Percentiles rank a stretch among this genome's conserved stretches.
Conservation (phyloP, 352 stramenopile species). For the Globisporangium spinosum region DNA sequence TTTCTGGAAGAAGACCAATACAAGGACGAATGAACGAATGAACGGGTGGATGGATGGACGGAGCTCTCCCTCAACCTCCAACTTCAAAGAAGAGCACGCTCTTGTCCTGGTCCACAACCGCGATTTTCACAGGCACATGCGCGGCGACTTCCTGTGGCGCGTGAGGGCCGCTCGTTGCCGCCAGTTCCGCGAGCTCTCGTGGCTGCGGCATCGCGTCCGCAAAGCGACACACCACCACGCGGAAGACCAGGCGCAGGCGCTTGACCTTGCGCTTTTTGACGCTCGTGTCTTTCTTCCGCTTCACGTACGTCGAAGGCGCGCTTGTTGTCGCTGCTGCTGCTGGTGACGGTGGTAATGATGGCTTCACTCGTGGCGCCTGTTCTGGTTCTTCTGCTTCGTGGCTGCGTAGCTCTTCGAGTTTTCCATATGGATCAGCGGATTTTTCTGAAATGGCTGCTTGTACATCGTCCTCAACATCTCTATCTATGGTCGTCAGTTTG, state of each 20-base stretch:
- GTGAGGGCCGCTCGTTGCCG: conserved; percentile 5
- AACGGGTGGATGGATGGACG: not conserved
- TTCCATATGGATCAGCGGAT: not conserved
- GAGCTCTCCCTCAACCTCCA: conserved; percentile 16
- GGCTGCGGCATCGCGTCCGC: conserved; percentile 31
- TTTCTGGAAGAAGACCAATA: not conserved
- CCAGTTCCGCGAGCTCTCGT: conserved; percentile 18
- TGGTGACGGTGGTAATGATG: not conserved
- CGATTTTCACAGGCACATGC: conserved; percentile 51
- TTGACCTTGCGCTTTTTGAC: conserved; percentile 41
- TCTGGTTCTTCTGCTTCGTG: not conserved
- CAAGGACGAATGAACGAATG: not conserved
- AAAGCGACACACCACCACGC: conserved; percentile 50
- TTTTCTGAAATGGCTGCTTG: not conserved
- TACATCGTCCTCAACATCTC: not conserved
- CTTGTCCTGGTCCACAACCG: conserved; percentile 49
- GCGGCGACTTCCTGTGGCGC: not conserved
- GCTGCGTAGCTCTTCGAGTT: not conserved
- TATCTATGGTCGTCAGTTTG: not conserved
- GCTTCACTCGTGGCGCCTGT: not conserved
- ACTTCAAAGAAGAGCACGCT: conserved; percentile 70
- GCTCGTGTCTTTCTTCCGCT: conserved; percentile 16
- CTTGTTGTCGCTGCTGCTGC: not conserved
- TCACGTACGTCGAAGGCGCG: not conserved
- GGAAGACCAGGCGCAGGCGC: conserved; percentile 46